Evolutionary conservation across 2,329 filamentous ascomycete species (phyloP), one percentile per base, ranked within the genome.

Genomic region (Aciculosporium take): DNA sequence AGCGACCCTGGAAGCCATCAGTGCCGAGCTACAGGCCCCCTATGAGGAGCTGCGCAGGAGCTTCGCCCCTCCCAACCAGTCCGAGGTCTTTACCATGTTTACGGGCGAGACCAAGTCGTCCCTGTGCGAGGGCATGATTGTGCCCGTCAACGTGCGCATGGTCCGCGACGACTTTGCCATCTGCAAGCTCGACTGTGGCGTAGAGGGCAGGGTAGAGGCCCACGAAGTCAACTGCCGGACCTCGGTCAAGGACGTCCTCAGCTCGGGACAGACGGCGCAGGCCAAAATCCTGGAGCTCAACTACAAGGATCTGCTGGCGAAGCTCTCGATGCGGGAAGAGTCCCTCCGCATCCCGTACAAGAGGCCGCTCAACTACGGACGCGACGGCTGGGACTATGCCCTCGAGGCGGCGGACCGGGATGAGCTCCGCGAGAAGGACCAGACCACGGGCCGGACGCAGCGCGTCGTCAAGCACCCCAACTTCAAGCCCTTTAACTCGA

Each of bases 391-490:
- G 91, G 88, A 98, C 58, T 80, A 82, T 48, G 67, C 72, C 3
- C 79, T 86, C 51, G 91, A 98, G 61, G 71, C 75, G 15, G 74
- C 79, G 35, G 91, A 96, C 56, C 81, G 77, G 56, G 87, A 94
- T 42, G 79, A 84, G 43, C 68, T 91, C 48, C 78, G 82, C 42
- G 86, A 93, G 59, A 94, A 88, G 64, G 86, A 91, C 55, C 83
- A 85, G 56, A 76, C 76, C 9, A 84, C 84, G 15, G 87, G 85
- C 12, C 84, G 91, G 38, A 82, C 84, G 2, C 86, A 94, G 59
- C 79, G 91, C 58, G 91, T 98, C 45, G 91, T 98, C 67, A 98
- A 98, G 61, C 91, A 98, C 57, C 89, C 91, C 21, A 76, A 96
- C 13, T 98, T 96, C 74, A 84, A 81, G 51, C 81, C 87, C 0